Evolutionary conservation across 495 filamentous ascomycete genomes (phyloP).

Genomic region (Xylaria telfairii): DNA sequence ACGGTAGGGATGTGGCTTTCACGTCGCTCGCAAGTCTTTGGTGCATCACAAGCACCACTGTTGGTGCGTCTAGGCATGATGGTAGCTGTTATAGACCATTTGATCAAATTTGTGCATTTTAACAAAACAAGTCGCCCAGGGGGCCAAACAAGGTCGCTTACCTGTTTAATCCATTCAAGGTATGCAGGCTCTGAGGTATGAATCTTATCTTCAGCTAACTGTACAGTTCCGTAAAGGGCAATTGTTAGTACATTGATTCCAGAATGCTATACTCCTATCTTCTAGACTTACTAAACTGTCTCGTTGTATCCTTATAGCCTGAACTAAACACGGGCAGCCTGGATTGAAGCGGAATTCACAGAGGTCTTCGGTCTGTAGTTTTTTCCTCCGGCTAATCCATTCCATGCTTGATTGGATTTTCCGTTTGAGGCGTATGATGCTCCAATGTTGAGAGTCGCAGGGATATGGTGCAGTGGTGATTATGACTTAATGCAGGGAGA

Average conservation of each 20-base stretch:
- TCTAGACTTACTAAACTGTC: not conserved
- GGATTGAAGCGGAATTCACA: not conserved
- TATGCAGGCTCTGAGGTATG: constrained; percentile 7
- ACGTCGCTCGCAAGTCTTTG: not conserved
- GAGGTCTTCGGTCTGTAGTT: not conserved
- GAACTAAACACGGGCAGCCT: not conserved
- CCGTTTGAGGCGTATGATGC: not conserved
- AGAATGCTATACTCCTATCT: not conserved
- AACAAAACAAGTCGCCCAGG: not conserved
- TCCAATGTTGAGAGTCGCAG: not conserved
- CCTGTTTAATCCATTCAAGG: not conserved
- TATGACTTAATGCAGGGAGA: not conserved
- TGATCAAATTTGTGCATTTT: not conserved
- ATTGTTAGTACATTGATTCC: not conserved
- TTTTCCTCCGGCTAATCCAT: constrained; percentile 4
- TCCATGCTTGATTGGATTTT: not conserved
- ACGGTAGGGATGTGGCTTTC: constrained; percentile 20
- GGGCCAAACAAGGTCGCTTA: not conserved
- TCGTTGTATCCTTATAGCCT: not conserved
- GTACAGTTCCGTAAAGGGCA: not conserved
- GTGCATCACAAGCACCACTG: constrained; percentile 18
- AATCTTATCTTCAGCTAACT: not conserved
- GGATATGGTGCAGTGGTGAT: not conserved
- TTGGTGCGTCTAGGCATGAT: not conserved
- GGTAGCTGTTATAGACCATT: not conserved